A percentile compares a stretch with the other conserved stretches of the same genome.
Evolutionary conservation across 1,139 yeast species (phyloP).

Genomic region (Geotrichum australiense): DNA sequence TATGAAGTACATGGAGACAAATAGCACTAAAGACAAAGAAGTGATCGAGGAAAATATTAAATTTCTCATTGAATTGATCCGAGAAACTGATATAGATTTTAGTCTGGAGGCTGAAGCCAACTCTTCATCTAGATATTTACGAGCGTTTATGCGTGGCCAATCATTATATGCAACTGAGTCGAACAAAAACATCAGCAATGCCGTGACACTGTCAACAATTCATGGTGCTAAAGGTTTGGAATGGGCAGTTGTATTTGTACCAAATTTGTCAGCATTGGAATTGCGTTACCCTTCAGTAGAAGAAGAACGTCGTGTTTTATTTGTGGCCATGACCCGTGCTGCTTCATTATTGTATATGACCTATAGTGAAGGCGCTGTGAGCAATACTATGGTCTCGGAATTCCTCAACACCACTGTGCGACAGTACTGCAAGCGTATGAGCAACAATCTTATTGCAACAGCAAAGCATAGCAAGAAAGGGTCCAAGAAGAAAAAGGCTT

Average conservation of each 20-base stretch:
- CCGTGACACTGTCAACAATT: conserved; percentile 50
- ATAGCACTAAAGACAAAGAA: conserved; percentile 6
- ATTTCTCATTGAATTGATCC: conserved; percentile 5
- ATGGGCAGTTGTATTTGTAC: conserved; percentile 82
- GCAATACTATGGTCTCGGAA: background rate
- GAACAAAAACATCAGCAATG: background rate
- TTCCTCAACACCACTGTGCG: background rate
- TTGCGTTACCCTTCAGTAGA: conserved; percentile 38
- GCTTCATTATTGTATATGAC: conserved; percentile 10
- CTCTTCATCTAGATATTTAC: too few relatives aligned
- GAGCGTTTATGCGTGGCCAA: background rate
- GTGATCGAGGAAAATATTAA: conserved; percentile 3
- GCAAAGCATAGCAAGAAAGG: background rate
- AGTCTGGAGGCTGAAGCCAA: conserved; percentile 1
- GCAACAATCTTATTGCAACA: background rate
- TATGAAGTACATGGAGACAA: background rate
- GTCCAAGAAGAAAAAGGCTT: background rate
- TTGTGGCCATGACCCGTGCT: conserved; percentile 80
- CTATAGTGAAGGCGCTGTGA: background rate
- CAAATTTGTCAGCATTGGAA: conserved; percentile 55
- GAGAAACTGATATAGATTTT: background rate
- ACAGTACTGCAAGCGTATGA: background rate
- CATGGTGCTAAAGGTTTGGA: conserved; percentile 87
- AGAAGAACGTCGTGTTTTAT: conserved; percentile 74
- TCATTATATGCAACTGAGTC: background rate